Base-by-base conservation (phyloP, 371 early-diverging fungal genomes). In the Rhizopus arrhizus region DNA sequence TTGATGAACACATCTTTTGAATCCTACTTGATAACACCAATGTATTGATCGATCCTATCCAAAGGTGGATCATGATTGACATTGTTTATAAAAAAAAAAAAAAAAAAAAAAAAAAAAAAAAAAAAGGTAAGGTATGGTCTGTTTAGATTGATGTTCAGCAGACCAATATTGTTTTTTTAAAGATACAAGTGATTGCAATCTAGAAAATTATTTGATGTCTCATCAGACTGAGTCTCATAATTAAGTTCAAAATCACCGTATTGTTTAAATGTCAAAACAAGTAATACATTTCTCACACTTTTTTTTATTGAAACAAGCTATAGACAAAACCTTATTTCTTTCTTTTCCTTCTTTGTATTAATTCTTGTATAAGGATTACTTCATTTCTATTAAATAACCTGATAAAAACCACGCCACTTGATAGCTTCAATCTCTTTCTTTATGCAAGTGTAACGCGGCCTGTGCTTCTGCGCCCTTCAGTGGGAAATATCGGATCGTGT, bases 401-500 rank as follows among this genome's bases (percentile, higher is more conserved):
- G 2, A 40, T 10, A 40, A 40, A 40, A 45, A 45, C 46, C 46
- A 45, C 46, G 46, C 46, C 46, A 45, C 46, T 2, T 40, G 0
- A 40, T 12, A 10, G 8, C 12, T 40, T 40, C 12, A 7, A 12
- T 40, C 12, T 40, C 40, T 40, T 8, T n/a, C 16, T n/a, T 1
- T 46, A 40, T 33, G 16, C 16, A 12, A 56, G 66, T 66, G 62
- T 58, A 61, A 66, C 66, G 50, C 53, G 62, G 62, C 61, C 66
- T 62, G 66, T 66, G 66, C 62, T 53, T 43, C 51, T 49, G 35
- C 29, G 46, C 53, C 53, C 22, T 64, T 40, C 10, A 12, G 54
- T 53, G 64, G 61, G 47, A 65, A 61, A n/a, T 40, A 56, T 65
- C 48, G 62, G 53, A 61, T 61, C 61, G 42, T 45, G 8, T 40